These are phyloP conservation scores for Aspergillus sclerotioniger DNA, from an alignment of 495 filamentous ascomycete genomes.

Conservation along the genomic window DNA sequence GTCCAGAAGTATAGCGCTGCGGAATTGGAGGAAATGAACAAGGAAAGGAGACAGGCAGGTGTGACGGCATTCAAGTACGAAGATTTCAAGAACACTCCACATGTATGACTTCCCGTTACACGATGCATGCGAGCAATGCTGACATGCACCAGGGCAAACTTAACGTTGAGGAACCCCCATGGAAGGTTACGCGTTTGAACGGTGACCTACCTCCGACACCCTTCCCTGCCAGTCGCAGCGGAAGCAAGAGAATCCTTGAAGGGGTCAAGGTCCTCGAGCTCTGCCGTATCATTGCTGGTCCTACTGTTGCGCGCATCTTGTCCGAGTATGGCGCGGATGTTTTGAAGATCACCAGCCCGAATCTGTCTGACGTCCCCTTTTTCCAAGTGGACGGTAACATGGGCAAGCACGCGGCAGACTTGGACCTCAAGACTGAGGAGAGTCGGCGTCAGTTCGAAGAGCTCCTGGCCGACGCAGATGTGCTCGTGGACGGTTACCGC, in stretches of 20 bases:
- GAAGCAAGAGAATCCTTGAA: constrained; percentile 31
- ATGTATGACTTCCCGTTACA: constrained; percentile 43
- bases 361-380: constrained; percentile 71
- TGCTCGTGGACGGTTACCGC: constrained; percentile 66
- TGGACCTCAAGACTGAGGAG: constrained; percentile 56
- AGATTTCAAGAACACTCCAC: constrained; percentile 59
- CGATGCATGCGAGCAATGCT: constrained; percentile 10
- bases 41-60: constrained; percentile 61
- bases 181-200: constrained; percentile 50
- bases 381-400: constrained; percentile 80
- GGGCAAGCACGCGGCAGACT: constrained; percentile 58
- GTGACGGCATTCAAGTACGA: constrained; percentile 63
- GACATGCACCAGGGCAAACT: constrained; percentile 40
- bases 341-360: constrained; percentile 67
- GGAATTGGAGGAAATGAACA: constrained; percentile 66
- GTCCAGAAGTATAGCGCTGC: constrained; percentile 60
- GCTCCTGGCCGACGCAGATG: constrained; percentile 57
- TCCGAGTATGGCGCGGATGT: constrained; percentile 67
- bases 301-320: constrained; percentile 63
- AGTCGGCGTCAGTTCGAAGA: constrained; percentile 57
- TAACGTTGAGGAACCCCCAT: constrained; percentile 49
- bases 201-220: constrained; percentile 51
- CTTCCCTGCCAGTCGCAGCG: constrained; percentile 40
- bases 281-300: constrained; percentile 61
- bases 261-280: constrained; percentile 60